These are phyloP conservation scores for Dalechampia spathulata DNA, from an alignment of 441 rosid species.

Conservation along the genomic window DNA sequence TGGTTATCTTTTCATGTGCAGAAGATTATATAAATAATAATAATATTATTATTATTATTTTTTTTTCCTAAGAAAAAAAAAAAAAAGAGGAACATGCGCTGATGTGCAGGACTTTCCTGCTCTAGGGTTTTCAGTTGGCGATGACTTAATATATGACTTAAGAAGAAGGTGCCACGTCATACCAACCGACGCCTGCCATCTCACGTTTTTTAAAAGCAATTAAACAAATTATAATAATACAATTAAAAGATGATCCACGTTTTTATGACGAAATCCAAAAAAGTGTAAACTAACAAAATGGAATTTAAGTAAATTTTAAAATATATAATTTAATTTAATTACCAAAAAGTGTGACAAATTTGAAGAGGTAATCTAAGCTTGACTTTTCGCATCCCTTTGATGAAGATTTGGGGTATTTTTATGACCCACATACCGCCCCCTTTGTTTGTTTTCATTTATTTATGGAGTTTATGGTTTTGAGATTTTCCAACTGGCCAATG, in stretches of 20 bases:
- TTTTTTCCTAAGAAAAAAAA: no score
- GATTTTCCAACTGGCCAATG: no score
- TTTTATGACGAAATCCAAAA: slow-evolving; percentile 14
- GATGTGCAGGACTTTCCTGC: slow-evolving; percentile 21
- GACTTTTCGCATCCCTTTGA: neutral
- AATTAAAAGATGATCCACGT: slow-evolving; percentile 4
- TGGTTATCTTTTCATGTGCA: slow-evolving; percentile 16
- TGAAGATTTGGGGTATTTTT: neutral
- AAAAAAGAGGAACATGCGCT: neutral
- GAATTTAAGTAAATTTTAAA: no score
- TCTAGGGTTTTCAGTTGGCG: slow-evolving; percentile 19
- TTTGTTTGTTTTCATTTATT: neutral
- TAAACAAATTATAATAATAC: no score
- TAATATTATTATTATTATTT: no score
- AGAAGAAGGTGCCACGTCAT: slow-evolving; percentile 30
- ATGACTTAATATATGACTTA: slow-evolving; percentile 23
- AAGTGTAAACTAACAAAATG: neutral
- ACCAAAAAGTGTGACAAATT: neutral
- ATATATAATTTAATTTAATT: neutral
- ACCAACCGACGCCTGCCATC: slow-evolving; percentile 22
- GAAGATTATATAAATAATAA: neutral
- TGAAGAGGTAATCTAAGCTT: neutral
- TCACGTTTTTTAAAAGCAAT: neutral
- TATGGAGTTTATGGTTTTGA: no score
- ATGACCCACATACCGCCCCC: neutral